These are phyloP conservation scores for Kodamaea sp. DNA, from an alignment of 1,139 yeast genomes.

Conservation along the genomic window DNA sequence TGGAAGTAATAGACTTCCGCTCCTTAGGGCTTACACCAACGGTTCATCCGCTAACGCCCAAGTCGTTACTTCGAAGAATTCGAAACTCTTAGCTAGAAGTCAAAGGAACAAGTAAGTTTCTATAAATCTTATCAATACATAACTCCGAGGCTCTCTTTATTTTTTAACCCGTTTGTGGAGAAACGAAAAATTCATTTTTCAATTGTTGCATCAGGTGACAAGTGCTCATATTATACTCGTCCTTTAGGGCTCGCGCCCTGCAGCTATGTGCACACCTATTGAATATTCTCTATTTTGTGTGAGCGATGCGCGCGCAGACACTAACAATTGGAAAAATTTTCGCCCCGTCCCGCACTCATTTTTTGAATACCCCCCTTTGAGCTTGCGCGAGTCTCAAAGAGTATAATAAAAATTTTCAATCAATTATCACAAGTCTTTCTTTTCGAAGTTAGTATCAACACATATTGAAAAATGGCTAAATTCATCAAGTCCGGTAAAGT, in stretches of 20 bases:
- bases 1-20: conserved; percentile 9
- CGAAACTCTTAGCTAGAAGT: conserved; percentile 44
- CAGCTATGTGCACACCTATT: not conserved
- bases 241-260: conserved; percentile 6
- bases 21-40: conserved; percentile 3
- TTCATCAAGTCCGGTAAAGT: conserved; percentile 99
- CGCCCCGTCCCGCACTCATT: conserved; percentile 2
- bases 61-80: conserved; percentile 37
- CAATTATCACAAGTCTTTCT: conserved; percentile 6
- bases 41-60: conserved; percentile 6
- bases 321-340: conserved; percentile 3
- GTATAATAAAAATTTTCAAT: conserved; percentile 15
- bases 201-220: no score
- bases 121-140: no score
- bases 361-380: not conserved
- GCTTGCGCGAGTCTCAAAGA: conserved; percentile 1
- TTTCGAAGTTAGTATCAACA: conserved; percentile 9
- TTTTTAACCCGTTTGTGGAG: no score
- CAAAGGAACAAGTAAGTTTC: conserved; percentile 30
- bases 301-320: not conserved
- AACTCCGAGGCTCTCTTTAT: no score
- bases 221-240: no score
- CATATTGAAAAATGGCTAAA: conserved; percentile 70
- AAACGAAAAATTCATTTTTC: no score
- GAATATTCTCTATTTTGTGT: conserved; percentile 1